These are phyloP conservation scores for Fusarium pseudonygamai DNA, from an alignment of 2,329 filamentous ascomycete genomes.

Conservation along the genomic window DNA sequence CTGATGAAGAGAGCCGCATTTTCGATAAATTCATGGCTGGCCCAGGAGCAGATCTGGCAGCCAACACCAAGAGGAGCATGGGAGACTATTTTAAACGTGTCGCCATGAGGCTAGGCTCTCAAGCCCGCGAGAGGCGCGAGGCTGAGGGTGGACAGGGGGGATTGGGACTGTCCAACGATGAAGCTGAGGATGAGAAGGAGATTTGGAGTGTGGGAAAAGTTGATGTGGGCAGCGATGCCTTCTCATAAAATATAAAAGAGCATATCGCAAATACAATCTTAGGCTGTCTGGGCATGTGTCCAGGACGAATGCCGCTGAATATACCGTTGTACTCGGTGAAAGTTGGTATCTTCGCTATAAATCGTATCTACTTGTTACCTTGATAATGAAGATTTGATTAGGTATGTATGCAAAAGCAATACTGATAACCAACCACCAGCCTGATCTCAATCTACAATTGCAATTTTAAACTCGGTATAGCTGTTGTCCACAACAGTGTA, in stretches of 20 bases:
- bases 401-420: not conserved
- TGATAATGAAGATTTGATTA: not conserved
- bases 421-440: not conserved
- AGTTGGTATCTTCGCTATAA: not conserved
- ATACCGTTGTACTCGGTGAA: not conserved
- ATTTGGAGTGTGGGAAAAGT: conserved; percentile 95
- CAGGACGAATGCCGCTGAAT: not conserved
- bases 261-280: not conserved
- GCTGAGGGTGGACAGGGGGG: conserved; percentile 91
- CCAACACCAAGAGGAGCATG: conserved; percentile 87
- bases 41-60: conserved; percentile 70
- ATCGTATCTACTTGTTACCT: not conserved
- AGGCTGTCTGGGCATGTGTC: not conserved
- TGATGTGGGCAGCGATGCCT: conserved; percentile 58
- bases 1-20: conserved; percentile 83
- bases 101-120: conserved; percentile 81
- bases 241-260: conserved; percentile 17
- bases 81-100: conserved; percentile 97
- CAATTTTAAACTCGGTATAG: not conserved
- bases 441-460: not conserved
- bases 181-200: conserved; percentile 93
- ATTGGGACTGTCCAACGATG: conserved; percentile 86
- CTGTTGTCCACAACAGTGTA: not conserved
- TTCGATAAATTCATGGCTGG: conserved; percentile 91
- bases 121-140: conserved; percentile 88